phyloP scores from a whole-genome alignment of 495 filamentous ascomycete genomes.

The Schizothecium vesticola region DNA sequence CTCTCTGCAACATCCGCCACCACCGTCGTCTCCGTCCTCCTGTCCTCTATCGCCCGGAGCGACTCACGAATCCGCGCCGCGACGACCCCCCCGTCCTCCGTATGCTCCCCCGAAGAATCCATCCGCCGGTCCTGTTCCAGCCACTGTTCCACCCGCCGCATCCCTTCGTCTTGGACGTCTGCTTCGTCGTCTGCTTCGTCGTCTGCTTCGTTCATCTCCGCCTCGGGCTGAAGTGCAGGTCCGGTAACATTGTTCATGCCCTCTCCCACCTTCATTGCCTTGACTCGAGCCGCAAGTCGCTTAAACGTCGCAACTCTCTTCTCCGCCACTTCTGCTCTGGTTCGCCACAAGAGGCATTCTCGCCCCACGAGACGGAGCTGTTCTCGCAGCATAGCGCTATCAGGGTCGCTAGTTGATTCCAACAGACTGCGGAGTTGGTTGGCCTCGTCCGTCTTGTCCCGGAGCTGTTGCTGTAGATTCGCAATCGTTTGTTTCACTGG shows the following conservation, averaged over 20 bases:
- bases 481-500: conserved; percentile 31
- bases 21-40: background rate
- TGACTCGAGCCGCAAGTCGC: conserved; percentile 24
- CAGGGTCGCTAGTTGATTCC: conserved; percentile 30
- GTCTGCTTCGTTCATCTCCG: background rate
- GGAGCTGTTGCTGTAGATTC: conserved; percentile 39
- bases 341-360: conserved; percentile 44
- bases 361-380: conserved; percentile 40
- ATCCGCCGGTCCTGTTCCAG: background rate
- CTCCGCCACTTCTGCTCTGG: conserved; percentile 48
- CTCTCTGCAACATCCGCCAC: background rate
- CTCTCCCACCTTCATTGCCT: background rate
- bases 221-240: background rate
- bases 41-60: conserved; percentile 3
- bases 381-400: conserved; percentile 39
- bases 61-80: conserved; percentile 14
- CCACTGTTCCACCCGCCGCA: background rate
- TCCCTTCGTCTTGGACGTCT: background rate
- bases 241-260: background rate
- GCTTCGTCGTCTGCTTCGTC: background rate
- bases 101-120: conserved; percentile 2
- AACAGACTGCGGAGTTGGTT: conserved; percentile 37
- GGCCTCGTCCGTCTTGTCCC: conserved; percentile 35
- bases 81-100: conserved; percentile 13
- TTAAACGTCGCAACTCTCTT: conserved; percentile 37